Evolutionary conservation across 768 basidiomycete species (phyloP).

Genomic region (Cystofilobasidium capitatum): DNA sequence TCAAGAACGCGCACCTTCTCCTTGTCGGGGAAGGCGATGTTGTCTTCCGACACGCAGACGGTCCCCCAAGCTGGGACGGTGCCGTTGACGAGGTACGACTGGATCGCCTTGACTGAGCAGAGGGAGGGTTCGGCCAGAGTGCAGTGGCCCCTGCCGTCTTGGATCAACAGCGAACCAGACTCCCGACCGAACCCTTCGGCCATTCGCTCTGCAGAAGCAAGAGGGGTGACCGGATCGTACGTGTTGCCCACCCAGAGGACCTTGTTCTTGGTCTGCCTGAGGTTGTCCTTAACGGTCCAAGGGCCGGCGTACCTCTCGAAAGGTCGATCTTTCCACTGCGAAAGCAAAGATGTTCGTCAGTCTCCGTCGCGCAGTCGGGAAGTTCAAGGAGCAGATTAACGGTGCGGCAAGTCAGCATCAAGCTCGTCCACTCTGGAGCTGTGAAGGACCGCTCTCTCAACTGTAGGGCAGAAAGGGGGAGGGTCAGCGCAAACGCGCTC

Average conservation of each 20-base stretch:
- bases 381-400: too few relatives aligned
- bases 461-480: too few relatives aligned
- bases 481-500: too few relatives aligned
- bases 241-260: conserved; percentile 13
- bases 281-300: neutral
- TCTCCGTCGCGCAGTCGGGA: too few relatives aligned
- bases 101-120: neutral
- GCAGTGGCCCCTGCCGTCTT: neutral
- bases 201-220: neutral
- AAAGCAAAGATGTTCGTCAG: too few relatives aligned
- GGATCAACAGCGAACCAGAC: neutral
- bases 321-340: neutral
- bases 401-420: too few relatives aligned
- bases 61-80: neutral
- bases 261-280: conserved; percentile 16
- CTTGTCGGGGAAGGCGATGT: neutral
- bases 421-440: too few relatives aligned
- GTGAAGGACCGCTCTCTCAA: too few relatives aligned
- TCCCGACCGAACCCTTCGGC: neutral
- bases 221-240: conserved; percentile 2
- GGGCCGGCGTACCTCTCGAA: conserved; percentile 9
- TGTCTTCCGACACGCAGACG: neutral
- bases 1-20: too few relatives aligned
- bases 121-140: neutral
- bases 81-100: neutral